These are phyloP conservation scores for Cynara cardunculus DNA, from an alignment of 129 eudicot species.

Conservation along the genomic window DNA sequence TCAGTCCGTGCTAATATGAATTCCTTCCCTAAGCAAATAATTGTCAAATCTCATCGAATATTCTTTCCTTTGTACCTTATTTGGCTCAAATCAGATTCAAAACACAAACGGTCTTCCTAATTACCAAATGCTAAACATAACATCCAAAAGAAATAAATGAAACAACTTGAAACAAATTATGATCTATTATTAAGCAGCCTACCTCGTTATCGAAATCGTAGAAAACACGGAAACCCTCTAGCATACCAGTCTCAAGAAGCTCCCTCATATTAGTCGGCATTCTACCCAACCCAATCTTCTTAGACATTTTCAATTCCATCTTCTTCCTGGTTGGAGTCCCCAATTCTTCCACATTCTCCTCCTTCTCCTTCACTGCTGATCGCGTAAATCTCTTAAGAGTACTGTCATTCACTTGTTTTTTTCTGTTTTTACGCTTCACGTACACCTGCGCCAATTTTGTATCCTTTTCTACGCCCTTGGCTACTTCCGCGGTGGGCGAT, in stretches of 20 bases:
- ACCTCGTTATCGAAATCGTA: constrained; percentile 64
- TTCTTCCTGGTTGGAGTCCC: constrained; percentile 41
- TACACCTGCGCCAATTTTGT: constrained; percentile 10
- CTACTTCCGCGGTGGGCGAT: constrained; percentile 1
- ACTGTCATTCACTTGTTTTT: not conserved
- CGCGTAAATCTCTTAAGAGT: constrained; percentile 62
- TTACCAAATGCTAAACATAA: not conserved
- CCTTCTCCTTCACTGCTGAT: constrained; percentile 49
- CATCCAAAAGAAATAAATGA: not conserved
- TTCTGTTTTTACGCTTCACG: constrained; percentile 9
- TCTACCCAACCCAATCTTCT: constrained; percentile 47
- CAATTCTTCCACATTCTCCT: constrained; percentile 14
- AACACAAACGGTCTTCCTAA: not conserved
- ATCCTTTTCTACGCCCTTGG: constrained; percentile 6
- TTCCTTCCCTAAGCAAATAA: constrained; percentile 3
- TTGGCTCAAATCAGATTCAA: not conserved
- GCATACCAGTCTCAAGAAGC: constrained; percentile 86
- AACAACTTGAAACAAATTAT: not conserved
- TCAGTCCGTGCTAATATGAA: not conserved
- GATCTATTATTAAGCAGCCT: not conserved
- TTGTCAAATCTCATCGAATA: not conserved
- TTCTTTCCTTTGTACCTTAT: not conserved
- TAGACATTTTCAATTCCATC: constrained; percentile 57
- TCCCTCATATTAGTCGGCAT: constrained; percentile 57
- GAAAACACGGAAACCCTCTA: constrained; percentile 80